phyloP scores from a whole-genome alignment of 2,329 filamentous ascomycete genomes.

The Chaetomiaceae sp. region DNA sequence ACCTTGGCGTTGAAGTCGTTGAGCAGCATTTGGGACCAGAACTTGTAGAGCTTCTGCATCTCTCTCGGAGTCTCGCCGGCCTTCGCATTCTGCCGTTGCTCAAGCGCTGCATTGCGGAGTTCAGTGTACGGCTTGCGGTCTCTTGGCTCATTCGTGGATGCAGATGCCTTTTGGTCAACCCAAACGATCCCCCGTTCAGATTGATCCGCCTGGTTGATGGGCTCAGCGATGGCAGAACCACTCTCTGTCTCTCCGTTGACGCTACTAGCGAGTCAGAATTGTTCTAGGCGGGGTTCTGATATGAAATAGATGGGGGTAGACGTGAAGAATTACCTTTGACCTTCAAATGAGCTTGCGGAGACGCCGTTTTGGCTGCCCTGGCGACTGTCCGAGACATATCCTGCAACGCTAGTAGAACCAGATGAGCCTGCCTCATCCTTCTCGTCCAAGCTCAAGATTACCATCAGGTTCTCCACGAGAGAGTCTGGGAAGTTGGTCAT shows the following conservation, averaged over 20 bases:
- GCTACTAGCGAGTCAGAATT: slow-evolving; percentile 8
- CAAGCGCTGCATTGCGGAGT: slow-evolving; percentile 39
- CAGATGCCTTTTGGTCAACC: slow-evolving; percentile 16
- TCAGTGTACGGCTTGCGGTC: slow-evolving; percentile 30
- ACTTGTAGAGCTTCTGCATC: slow-evolving; percentile 66
- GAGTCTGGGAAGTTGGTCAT: slow-evolving; percentile 33
- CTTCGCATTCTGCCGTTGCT: slow-evolving; percentile 34
- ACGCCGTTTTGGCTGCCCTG: slow-evolving; percentile 13
- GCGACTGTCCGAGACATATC: slow-evolving; percentile 13
- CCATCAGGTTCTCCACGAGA: slow-evolving; percentile 31
- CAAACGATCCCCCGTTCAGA: slow-evolving; percentile 17
- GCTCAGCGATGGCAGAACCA: not conserved
- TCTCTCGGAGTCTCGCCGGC: slow-evolving; percentile 44
- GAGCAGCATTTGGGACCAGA: slow-evolving; percentile 70
- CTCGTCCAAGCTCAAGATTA: slow-evolving; percentile 25
- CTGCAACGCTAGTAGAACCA: slow-evolving; percentile 12
- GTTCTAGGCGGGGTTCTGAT: not conserved
- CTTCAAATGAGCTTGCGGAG: not conserved
- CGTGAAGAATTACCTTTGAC: slow-evolving; percentile 12
- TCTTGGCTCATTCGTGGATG: slow-evolving; percentile 14
- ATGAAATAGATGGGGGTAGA: not conserved
- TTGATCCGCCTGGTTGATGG: not conserved
- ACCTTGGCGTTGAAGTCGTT: slow-evolving; percentile 70
- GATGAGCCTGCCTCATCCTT: slow-evolving; percentile 4
- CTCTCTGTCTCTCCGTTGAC: slow-evolving; percentile 6